Percentiles rank a stretch among this genome's conserved stretches.
Evolutionary conservation across 2,329 filamentous ascomycete species (phyloP).

Genomic region (Emmonsiellopsis sp.): DNA sequence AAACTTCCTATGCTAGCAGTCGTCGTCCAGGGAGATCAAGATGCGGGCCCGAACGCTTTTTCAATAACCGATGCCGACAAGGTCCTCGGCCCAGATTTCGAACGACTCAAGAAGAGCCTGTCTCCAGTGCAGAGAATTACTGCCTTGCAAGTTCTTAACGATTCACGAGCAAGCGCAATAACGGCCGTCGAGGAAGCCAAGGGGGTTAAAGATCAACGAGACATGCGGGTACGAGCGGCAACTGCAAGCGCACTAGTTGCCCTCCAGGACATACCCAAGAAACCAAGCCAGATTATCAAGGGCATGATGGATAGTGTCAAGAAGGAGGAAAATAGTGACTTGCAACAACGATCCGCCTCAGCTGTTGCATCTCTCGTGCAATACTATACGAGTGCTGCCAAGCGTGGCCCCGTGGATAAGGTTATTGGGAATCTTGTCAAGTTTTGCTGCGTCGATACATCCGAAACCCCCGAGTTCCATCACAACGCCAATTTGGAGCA

Average conservation of each 20-base stretch:
- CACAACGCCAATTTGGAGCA: conserved; percentile 69
- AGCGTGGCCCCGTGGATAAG: conserved; percentile 83
- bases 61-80: conserved; percentile 81
- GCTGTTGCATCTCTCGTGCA: conserved; percentile 81
- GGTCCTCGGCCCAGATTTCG: conserved; percentile 75
- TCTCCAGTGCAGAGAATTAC: conserved; percentile 80
- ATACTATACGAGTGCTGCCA: conserved; percentile 69
- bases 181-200: conserved; percentile 72
- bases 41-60: conserved; percentile 87
- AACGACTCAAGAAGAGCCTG: conserved; percentile 79
- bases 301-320: conserved; percentile 98
- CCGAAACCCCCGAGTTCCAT: conserved; percentile 91
- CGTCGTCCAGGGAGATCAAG: conserved; percentile 84
- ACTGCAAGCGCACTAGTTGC: conserved; percentile 81
- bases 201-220: conserved; percentile 66
- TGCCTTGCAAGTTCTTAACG: conserved; percentile 65
- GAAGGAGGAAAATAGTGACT: conserved; percentile 78
- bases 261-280: conserved; percentile 83
- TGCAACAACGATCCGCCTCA: conserved; percentile 76
- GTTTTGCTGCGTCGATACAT: conserved; percentile 95
- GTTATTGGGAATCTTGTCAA: conserved; percentile 93
- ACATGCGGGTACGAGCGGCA: conserved; percentile 76
- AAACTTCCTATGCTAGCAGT: conserved; percentile 76
- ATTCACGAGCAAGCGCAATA: conserved; percentile 62
- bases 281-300: conserved; percentile 85